Evolutionary conservation across 805 yeast genomes (phyloP).

Genomic region (Pichia nanzhaoensis): DNA sequence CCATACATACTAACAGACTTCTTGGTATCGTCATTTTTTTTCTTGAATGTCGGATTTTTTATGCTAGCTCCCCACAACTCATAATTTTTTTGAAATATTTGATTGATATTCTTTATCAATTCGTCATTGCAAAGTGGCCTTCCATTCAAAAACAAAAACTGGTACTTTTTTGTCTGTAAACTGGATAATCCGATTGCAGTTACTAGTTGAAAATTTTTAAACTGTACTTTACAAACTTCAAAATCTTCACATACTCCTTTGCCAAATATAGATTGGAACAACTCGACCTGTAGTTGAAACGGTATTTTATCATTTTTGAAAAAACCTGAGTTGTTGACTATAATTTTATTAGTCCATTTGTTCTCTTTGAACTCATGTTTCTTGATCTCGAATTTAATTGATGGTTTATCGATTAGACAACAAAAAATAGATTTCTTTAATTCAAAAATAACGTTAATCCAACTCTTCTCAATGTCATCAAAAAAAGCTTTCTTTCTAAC

Average conservation of each 20-base stretch:
- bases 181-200: conserved; percentile 37
- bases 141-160: conserved; percentile 41
- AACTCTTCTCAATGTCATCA: conserved; percentile 13
- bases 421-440: conserved; percentile 29
- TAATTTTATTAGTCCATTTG: neutral
- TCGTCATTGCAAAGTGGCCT: conserved; percentile 25
- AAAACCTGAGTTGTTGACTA: neutral
- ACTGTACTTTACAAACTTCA: conserved; percentile 26
- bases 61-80: conserved; percentile 10
- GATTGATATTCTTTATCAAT: conserved; percentile 21
- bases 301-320: conserved; percentile 1
- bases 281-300: conserved; percentile 6
- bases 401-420: conserved; percentile 25
- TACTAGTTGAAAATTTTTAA: conserved; percentile 22
- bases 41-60: conserved; percentile 7
- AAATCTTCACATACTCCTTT: conserved; percentile 16
- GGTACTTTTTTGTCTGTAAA: conserved; percentile 33
- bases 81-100: conserved; percentile 20
- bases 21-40: conserved; percentile 5
- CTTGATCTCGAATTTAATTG: conserved; percentile 16
- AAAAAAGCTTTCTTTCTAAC: conserved; percentile 34
- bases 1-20: conserved; percentile 19
- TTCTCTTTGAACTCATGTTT: conserved; percentile 1
- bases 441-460: conserved; percentile 21
- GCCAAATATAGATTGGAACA: conserved; percentile 30